Conservation (phyloP, 2,329 filamentous ascomycete species). For the Xylaria hypoxylon region DNA sequence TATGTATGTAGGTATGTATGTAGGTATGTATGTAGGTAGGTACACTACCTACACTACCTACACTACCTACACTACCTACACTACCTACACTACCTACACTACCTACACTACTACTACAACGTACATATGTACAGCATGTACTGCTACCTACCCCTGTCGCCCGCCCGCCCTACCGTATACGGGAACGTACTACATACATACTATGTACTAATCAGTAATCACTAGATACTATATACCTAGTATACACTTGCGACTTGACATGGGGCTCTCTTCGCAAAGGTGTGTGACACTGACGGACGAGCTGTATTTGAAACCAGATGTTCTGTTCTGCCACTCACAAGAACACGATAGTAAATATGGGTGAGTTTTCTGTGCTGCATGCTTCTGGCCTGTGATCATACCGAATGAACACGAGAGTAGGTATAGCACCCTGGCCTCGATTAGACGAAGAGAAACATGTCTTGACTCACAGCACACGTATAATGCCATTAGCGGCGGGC, state of each 20-base stretch:
- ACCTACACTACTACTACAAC: no score
- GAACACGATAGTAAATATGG: neutral
- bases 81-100: no score
- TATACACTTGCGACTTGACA: constrained; percentile 12
- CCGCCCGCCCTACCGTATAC: constrained; percentile 8
- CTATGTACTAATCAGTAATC: no score
- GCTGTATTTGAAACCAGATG: constrained; percentile 18
- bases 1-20: no score
- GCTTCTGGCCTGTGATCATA: neutral
- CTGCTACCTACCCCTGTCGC: constrained; percentile 26
- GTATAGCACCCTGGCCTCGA: neutral
- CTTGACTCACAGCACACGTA: constrained; percentile 5
- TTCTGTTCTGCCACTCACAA: constrained; percentile 16
- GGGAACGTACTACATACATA: no score
- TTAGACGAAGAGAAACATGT: neutral
- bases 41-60: no score
- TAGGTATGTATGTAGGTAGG: no score
- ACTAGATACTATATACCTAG: no score
- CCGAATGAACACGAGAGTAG: neutral
- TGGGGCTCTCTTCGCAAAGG: constrained; percentile 3
- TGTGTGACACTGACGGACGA: constrained; percentile 25
- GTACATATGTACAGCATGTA: neutral
- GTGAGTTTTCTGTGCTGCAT: neutral
- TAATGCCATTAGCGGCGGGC: neutral
- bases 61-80: no score